phyloP scores from a whole-genome alignment of 2,329 filamentous ascomycete genomes.

The Hypoxylon sp. region DNA sequence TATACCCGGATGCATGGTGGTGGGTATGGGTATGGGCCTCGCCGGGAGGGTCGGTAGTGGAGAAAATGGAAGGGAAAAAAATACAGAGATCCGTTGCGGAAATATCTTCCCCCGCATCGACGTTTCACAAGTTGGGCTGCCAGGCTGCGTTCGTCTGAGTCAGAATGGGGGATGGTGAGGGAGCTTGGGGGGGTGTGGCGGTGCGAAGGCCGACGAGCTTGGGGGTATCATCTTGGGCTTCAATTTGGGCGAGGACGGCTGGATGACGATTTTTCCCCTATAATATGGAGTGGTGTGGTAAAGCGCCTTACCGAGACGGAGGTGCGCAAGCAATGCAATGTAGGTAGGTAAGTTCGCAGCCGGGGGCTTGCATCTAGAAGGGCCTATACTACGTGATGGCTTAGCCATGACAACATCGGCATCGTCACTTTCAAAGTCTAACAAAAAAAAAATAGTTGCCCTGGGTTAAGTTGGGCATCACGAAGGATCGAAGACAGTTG shows the following conservation, averaged over 20 bases:
- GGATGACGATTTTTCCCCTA: not conserved
- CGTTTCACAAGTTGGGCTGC: slow-evolving; percentile 13
- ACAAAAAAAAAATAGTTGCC: not conserved
- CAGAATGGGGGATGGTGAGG: slow-evolving; percentile 8
- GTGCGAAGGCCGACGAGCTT: slow-evolving; percentile 15
- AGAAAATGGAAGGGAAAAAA: slow-evolving; percentile 6
- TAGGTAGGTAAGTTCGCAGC: slow-evolving; percentile 15
- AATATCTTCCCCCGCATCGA: slow-evolving; percentile 18
- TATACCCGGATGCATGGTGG: slow-evolving; percentile 12
- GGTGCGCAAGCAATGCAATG: slow-evolving; percentile 29
- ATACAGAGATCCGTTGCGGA: not conserved
- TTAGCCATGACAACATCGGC: slow-evolving; percentile 11
- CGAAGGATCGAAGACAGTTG: slow-evolving; percentile 5
- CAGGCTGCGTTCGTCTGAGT: slow-evolving; percentile 19
- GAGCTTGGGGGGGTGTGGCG: slow-evolving; percentile 17
- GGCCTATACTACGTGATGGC: slow-evolving; percentile 19
- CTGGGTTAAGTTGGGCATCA: slow-evolving; percentile 15
- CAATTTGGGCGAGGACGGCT: not conserved
- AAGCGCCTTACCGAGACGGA: slow-evolving; percentile 11
- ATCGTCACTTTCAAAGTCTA: not conserved
- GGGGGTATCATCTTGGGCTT: not conserved
- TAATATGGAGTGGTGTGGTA: slow-evolving; percentile 31
- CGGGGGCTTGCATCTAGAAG: slow-evolving; percentile 27
- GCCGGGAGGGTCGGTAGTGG: slow-evolving; percentile 1
- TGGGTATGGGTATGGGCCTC: not conserved